phyloP scores from a whole-genome alignment of 306 rosid genomes.

The Fragaria iinumae region DNA sequence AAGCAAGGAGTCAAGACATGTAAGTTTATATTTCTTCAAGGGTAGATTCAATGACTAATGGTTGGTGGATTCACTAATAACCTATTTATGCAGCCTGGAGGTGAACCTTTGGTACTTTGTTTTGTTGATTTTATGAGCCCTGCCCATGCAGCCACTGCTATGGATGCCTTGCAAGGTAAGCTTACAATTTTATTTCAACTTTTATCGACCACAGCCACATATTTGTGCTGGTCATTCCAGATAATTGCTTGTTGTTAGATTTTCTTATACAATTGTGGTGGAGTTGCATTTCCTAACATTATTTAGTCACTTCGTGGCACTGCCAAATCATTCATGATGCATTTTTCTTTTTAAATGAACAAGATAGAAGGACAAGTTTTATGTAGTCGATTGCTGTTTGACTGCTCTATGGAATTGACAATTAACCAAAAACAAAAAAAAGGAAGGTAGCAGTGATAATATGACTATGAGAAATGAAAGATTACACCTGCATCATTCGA shows the following conservation, averaged over 20 bases:
- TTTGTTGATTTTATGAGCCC: conserved; percentile 94
- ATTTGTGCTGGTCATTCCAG: conserved; percentile 7
- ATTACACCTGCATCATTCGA: background rate
- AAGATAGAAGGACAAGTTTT: background rate
- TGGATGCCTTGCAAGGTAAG: conserved; percentile 97
- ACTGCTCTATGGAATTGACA: background rate
- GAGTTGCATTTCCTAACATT: conserved; percentile 8
- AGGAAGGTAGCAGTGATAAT: background rate
- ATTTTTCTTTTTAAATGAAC: background rate
- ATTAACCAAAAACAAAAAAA: background rate
- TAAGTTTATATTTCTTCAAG: conserved; percentile 42
- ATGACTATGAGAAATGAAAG: background rate
- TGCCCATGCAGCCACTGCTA: conserved; percentile 97
- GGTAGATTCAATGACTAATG: conserved; percentile 14
- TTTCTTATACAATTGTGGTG: conserved; percentile 13
- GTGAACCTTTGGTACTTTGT: conserved; percentile 90
- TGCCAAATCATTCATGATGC: conserved; percentile 10
- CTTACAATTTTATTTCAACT: conserved; percentile 12
- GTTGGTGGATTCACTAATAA: conserved; percentile 32
- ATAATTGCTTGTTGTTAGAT: conserved; percentile 19
- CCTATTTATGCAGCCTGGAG: conserved; percentile 78
- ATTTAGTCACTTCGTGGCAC: background rate
- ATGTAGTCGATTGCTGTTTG: background rate
- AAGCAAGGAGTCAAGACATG: conserved; percentile 94
- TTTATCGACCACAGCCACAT: conserved; percentile 19